Evolutionary conservation across 805 yeast genomes (phyloP).

Genomic region (Scheffersomyces coipomensis): DNA sequence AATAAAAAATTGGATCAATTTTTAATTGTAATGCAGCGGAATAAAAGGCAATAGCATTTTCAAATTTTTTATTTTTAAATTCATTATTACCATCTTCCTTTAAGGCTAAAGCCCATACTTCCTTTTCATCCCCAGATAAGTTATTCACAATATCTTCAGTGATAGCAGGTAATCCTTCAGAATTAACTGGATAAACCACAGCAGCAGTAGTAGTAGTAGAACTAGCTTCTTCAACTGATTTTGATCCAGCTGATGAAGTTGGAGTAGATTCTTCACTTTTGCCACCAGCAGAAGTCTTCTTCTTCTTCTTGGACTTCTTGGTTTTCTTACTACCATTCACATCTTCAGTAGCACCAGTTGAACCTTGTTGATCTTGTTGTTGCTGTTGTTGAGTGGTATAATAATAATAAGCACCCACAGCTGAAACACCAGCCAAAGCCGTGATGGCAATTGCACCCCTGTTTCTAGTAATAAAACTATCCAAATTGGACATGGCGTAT

Average conservation of each 20-base stretch:
- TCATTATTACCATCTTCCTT: slow-evolving; percentile 87
- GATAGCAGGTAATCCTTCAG: slow-evolving; percentile 58
- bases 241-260: slow-evolving; percentile 17
- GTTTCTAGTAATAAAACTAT: slow-evolving; percentile 47
- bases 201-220: slow-evolving; percentile 19
- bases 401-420: slow-evolving; percentile 59
- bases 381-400: slow-evolving; percentile 28
- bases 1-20: slow-evolving; percentile 84
- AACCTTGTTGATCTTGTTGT: background rate
- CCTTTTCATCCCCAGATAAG: slow-evolving; percentile 53
- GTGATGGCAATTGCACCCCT: slow-evolving; percentile 64
- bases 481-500: slow-evolving; percentile 13
- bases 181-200: slow-evolving; percentile 49
- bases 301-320: slow-evolving; percentile 47
- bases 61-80: slow-evolving; percentile 68
- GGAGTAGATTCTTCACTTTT: slow-evolving; percentile 26
- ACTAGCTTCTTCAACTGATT: slow-evolving; percentile 1
- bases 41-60: slow-evolving; percentile 78
- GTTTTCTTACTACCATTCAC: slow-evolving; percentile 28
- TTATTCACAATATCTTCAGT: slow-evolving; percentile 43
- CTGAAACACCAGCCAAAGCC: slow-evolving; percentile 62
- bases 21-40: slow-evolving; percentile 73
- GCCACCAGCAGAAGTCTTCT: slow-evolving; percentile 21
- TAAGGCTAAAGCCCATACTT: slow-evolving; percentile 66
- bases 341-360: slow-evolving; percentile 12